Evolutionary conservation across 2,329 filamentous ascomycete species (phyloP).

Genomic region (Purpureocillium takamizusanense): DNA sequence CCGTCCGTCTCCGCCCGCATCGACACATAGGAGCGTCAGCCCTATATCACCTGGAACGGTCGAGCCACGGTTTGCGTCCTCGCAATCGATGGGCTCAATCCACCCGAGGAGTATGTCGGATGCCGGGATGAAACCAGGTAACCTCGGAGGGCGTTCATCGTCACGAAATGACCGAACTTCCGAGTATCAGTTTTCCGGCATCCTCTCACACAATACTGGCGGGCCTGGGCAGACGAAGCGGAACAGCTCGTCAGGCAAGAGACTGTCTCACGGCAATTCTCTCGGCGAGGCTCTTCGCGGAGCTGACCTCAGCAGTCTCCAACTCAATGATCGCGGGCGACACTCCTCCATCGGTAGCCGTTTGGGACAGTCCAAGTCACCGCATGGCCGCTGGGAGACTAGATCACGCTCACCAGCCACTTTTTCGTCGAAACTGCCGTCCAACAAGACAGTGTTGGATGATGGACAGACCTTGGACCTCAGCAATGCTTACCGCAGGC

Average conservation of each 20-base stretch:
- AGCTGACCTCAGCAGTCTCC: slow-evolving; percentile 38
- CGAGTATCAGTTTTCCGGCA: slow-evolving; percentile 54
- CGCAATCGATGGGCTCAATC: slow-evolving; percentile 10
- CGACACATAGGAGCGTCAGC: slow-evolving; percentile 20
- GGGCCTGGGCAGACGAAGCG: slow-evolving; percentile 27
- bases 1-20: slow-evolving; percentile 21
- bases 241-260: slow-evolving; percentile 8
- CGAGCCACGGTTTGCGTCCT: slow-evolving; percentile 12
- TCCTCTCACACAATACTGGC: slow-evolving; percentile 41
- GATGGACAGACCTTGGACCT: slow-evolving; percentile 58
- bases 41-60: slow-evolving; percentile 20
- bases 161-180: slow-evolving; percentile 33
- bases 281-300: slow-evolving; percentile 46
- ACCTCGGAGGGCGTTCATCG: slow-evolving; percentile 29
- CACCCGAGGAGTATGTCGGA: slow-evolving; percentile 49
- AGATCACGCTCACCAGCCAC: slow-evolving; percentile 28
- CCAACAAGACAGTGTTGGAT: slow-evolving; percentile 40
- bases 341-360: slow-evolving; percentile 28
- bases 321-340: slow-evolving; percentile 34
- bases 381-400: slow-evolving; percentile 35
- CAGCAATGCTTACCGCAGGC: slow-evolving; percentile 57
- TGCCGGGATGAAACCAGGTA: slow-evolving; percentile 35
- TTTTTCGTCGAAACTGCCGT: slow-evolving; percentile 15
- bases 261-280: slow-evolving; percentile 23
- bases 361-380: slow-evolving; percentile 41